A percentile compares a stretch with the other conserved stretches of the same genome.
Evolutionary conservation across 2,329 filamentous ascomycete genomes (phyloP).

Genomic region (Metarhizium humberi): DNA sequence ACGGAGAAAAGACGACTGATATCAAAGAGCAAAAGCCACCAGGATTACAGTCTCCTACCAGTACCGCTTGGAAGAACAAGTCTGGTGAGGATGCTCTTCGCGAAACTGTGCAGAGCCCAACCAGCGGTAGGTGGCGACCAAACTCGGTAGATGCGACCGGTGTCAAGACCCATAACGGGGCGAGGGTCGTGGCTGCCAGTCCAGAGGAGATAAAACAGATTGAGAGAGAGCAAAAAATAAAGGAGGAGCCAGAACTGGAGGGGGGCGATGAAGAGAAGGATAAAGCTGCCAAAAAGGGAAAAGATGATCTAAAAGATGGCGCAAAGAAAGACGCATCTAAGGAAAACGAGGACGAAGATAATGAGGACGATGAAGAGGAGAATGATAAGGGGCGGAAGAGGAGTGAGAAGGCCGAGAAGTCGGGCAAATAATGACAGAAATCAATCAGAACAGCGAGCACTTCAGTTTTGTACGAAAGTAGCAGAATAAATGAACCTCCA

Average conservation of each 20-base stretch:
- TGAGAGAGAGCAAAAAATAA: constrained; percentile 24
- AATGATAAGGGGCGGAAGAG: constrained; percentile 1
- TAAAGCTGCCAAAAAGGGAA: background rate
- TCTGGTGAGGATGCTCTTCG: constrained; percentile 5
- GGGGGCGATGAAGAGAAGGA: constrained; percentile 5
- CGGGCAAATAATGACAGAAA: background rate
- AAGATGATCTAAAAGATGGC: constrained; percentile 10
- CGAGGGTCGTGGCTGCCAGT: constrained; percentile 19
- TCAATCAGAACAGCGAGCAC: background rate
- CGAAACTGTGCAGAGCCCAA: constrained; percentile 9
- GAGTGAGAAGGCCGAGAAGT: constrained; percentile 1
- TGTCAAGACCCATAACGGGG: constrained; percentile 17
- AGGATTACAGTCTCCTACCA: constrained; percentile 19
- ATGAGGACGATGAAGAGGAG: constrained; percentile 18
- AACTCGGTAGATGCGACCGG: constrained; percentile 4
- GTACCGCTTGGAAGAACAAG: constrained; percentile 5
- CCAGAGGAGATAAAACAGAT: constrained; percentile 27
- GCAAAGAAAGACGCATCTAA: constrained; percentile 20
- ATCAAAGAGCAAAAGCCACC: constrained; percentile 8
- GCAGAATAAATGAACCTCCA: background rate
- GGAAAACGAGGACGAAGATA: constrained; percentile 15
- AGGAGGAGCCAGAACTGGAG: constrained; percentile 29
- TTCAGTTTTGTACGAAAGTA: background rate
- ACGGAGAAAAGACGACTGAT: constrained; percentile 8
- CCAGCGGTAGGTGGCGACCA: constrained; percentile 8